Base-by-base conservation (phyloP, 2,329 filamentous ascomycete genomes). In the Didymella keratinophila region DNA sequence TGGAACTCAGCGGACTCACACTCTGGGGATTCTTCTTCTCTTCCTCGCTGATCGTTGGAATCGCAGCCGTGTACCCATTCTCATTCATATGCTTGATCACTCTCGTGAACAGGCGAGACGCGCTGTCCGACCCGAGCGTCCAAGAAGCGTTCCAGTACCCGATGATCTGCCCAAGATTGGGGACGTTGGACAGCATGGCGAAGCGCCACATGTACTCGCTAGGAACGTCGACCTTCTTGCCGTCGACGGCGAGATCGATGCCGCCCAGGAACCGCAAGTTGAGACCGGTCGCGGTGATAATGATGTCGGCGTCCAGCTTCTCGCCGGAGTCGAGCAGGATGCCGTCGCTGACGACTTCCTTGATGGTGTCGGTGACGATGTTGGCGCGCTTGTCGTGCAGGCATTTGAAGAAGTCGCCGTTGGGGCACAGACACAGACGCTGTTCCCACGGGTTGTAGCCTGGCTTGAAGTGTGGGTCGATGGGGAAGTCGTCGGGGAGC, bases 351-450 rank as follows among this genome's bases (percentile, higher is more conserved):
- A 80, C 83, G 9, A 87, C 80, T 12, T 71, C 77, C 37, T 82
- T 76, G 71, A 87, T 86, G 3, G 77, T 81, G 56, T 81, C 84
- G 3, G 86, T 87, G 20, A 81, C 81, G n/a, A 88, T 77, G 44
- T 79, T 76, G 1, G 82, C 83, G 54, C 80, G 82, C 30, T 84
- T 84, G 1, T 75, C 69, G 16, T 79, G 78, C 18, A 87, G 76
- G 32, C 78, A 76, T 21, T 79, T 71, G 77, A 84, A 87, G 71
- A 87, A 87, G 68, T 87, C 86, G 20, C 82, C 84, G 54, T 86
- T 81, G 0, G 84, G 84, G n/a, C 78, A 88, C 59, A 92, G 79
- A 68, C 92, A 95, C 8, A 95, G 78, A 0, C 92, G 86, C 73
- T 96, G 91, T 53, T 92, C 84, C 82, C 90, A 83, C 2, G 81